These are phyloP conservation scores for Rhynchosporium graminicola DNA, from an alignment of 2,329 filamentous ascomycete genomes.

Conservation along the genomic window DNA sequence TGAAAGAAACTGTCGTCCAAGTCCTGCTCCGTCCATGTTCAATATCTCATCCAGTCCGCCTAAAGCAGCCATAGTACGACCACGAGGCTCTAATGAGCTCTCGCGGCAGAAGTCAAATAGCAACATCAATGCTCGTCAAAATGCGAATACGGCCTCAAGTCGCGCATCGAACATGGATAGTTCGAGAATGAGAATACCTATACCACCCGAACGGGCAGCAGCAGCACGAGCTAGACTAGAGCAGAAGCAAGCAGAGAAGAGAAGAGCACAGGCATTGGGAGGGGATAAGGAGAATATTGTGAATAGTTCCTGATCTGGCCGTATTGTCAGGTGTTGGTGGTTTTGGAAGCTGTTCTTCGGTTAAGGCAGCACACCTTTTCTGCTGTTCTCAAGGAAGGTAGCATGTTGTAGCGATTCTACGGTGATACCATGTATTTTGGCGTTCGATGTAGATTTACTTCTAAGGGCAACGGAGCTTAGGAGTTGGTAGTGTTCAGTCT, in stretches of 20 bases:
- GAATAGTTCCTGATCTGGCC: constrained; percentile 17
- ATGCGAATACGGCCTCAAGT: constrained; percentile 26
- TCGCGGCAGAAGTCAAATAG: constrained; percentile 24
- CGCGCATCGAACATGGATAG: constrained; percentile 27
- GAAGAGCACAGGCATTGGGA: constrained; percentile 24
- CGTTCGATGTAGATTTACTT: constrained; percentile 17
- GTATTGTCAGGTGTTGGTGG: background rate
- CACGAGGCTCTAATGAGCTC: constrained; percentile 25
- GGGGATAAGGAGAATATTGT: constrained; percentile 34
- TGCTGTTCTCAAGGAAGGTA: background rate
- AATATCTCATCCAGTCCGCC: constrained; percentile 38
- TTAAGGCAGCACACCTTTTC: constrained; percentile 8
- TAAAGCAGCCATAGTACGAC: constrained; percentile 28
- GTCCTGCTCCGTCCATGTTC: constrained; percentile 37
- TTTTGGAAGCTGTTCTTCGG: background rate
- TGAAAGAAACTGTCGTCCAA: constrained; percentile 28
- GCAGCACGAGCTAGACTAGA: constrained; percentile 41
- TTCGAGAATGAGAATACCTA: constrained; percentile 28
- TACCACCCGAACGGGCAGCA: constrained; percentile 40
- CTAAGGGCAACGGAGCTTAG: constrained; percentile 11
- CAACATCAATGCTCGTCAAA: constrained; percentile 18
- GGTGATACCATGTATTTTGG: constrained; percentile 16
- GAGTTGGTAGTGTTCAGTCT: constrained; percentile 17
- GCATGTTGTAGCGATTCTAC: constrained; percentile 11
- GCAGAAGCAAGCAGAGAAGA: constrained; percentile 39